Evolutionary conservation across 169 alveolate genomes (phyloP).

Genomic region (Eimeria tenella): DNA sequence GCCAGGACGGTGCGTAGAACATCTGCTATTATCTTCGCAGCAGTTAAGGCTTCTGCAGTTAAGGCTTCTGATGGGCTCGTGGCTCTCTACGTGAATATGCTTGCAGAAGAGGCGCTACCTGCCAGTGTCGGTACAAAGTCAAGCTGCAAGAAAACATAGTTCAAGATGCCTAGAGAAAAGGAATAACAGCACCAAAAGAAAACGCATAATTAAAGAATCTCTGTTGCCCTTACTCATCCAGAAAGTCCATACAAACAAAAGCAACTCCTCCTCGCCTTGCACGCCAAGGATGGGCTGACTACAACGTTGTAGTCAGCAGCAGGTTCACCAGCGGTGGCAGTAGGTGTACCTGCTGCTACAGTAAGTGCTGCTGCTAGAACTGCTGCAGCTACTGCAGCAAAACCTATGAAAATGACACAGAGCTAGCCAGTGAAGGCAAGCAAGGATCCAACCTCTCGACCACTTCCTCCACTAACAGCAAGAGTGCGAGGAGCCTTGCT

Average conservation of each 20-base stretch:
- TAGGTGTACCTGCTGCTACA: constrained; percentile 4
- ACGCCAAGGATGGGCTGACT: not conserved
- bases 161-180: no score
- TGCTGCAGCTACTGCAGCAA: constrained; percentile 33
- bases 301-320: constrained; percentile 33
- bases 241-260: constrained; percentile 12
- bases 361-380: not conserved
- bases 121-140: not conserved
- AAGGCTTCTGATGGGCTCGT: no score
- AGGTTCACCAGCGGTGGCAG: not conserved
- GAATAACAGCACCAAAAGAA: not conserved
- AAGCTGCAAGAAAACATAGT: not conserved
- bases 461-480: not conserved
- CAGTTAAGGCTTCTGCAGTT: no score
- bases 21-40: no score
- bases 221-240: constrained; percentile 25
- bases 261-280: not conserved
- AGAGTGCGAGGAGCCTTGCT: not conserved
- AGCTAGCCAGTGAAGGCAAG: not conserved
- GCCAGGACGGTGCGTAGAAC: no score
- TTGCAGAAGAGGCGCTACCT: no score
- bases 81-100: no score
- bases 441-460: not conserved
- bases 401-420: constrained; percentile 10
- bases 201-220: not conserved